A percentile compares a stretch with the other conserved stretches of the same genome.
Conservation (phyloP, 495 filamentous ascomycete species). For the Podospora conica region DNA sequence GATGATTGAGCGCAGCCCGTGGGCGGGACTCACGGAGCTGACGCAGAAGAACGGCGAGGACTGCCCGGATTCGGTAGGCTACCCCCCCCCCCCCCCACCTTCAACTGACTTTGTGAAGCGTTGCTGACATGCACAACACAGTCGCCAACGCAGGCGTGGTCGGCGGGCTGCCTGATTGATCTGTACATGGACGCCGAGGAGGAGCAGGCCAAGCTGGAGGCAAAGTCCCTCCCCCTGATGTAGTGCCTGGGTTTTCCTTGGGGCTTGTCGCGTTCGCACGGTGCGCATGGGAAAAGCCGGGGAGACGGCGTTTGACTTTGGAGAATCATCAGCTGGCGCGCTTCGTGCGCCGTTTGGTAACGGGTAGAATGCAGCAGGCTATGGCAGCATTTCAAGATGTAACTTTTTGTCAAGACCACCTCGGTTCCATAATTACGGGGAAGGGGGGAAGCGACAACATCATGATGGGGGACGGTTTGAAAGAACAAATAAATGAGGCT, state of each 20-base stretch:
- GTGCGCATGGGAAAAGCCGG: neutral
- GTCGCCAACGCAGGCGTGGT: slow-evolving; percentile 95
- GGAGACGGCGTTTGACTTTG: neutral
- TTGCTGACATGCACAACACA: slow-evolving; percentile 25
- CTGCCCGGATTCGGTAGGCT: slow-evolving; percentile 80
- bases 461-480: too few relatives aligned
- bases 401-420: neutral
- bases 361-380: neutral
- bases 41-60: slow-evolving; percentile 81
- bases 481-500: neutral
- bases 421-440: neutral
- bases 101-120: neutral
- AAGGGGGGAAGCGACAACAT: too few relatives aligned
- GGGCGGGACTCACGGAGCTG: slow-evolving; percentile 91
- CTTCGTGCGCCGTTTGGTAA: neutral
- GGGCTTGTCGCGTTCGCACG: neutral
- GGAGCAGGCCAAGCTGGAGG: slow-evolving; percentile 32
- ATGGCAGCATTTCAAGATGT: neutral
- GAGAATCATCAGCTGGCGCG: neutral
- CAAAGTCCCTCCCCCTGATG: slow-evolving; percentile 19
- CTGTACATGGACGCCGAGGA: slow-evolving; percentile 81
- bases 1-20: slow-evolving; percentile 66
- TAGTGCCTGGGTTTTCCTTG: neutral
- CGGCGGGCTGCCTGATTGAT: slow-evolving; percentile 86
- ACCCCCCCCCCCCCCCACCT: neutral